phyloP scores from a whole-genome alignment of 2,329 filamentous ascomycete species.

The Fusarium pseudoanthophilum region DNA sequence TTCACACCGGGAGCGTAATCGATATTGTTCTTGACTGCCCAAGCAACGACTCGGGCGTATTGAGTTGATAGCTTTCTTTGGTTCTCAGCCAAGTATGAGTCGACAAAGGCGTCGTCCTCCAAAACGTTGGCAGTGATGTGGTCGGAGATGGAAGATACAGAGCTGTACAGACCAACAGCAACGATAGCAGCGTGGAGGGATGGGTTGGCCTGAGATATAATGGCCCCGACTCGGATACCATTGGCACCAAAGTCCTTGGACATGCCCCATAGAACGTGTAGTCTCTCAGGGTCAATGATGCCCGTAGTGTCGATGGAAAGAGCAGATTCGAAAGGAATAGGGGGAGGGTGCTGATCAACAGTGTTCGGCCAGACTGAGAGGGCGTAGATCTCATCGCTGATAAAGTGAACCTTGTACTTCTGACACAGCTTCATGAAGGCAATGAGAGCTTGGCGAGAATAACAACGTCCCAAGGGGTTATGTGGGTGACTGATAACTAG shows the following conservation, averaged over 20 bases:
- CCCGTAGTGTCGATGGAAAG: constrained; percentile 56
- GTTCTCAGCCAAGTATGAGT: constrained; percentile 58
- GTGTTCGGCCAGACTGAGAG: constrained; percentile 60
- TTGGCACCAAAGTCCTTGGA: constrained; percentile 67
- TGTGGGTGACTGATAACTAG: constrained; percentile 64
- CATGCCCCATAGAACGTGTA: constrained; percentile 63
- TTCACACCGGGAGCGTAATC: constrained; percentile 59
- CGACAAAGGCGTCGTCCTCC: constrained; percentile 56
- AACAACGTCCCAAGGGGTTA: constrained; percentile 63
- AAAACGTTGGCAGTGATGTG: constrained; percentile 54
- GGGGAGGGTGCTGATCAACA: constrained; percentile 40
- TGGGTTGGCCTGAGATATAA: constrained; percentile 60
- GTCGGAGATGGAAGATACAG: constrained; percentile 57
- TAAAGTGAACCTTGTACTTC: constrained; percentile 61
- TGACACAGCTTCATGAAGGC: constrained; percentile 59
- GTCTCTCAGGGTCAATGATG: constrained; percentile 58
- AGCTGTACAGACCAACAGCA: constrained; percentile 54
- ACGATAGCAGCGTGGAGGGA: constrained; percentile 53
- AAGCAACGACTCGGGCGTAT: constrained; percentile 52
- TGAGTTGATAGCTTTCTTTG: constrained; percentile 51
- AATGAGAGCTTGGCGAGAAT: constrained; percentile 53
- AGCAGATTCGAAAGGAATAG: constrained; percentile 56
- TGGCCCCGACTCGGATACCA: constrained; percentile 62
- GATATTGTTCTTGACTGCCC: constrained; percentile 54
- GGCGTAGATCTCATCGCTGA: constrained; percentile 63